phyloP scores from a whole-genome alignment of 2,329 filamentous ascomycete species.

The Penicillium concentricum region DNA sequence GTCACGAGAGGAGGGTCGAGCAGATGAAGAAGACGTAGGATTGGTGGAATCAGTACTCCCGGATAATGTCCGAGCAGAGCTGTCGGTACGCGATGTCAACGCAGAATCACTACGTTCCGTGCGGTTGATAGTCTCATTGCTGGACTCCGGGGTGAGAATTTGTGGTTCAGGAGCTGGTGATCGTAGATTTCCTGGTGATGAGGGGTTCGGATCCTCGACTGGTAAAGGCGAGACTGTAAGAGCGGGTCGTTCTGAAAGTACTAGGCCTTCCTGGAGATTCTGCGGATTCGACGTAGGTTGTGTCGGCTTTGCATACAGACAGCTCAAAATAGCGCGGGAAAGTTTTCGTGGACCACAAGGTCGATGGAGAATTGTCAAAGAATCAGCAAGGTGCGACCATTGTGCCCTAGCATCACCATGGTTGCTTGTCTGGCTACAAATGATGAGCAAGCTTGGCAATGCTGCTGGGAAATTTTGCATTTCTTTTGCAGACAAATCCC shows the following conservation, averaged over 20 bases:
- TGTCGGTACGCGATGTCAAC: background rate
- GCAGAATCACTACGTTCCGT: background rate
- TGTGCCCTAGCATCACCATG: background rate
- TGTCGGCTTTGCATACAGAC: background rate
- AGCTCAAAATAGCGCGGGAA: background rate
- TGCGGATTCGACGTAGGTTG: background rate
- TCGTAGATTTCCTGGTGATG: background rate
- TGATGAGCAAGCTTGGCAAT: background rate
- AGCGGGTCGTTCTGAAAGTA: constrained; percentile 25
- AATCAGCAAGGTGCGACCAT: background rate
- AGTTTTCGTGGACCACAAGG: constrained; percentile 42
- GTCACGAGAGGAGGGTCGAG: background rate
- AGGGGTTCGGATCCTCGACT: background rate
- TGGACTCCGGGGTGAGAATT: background rate
- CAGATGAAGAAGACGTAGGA: background rate
- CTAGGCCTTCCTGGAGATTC: background rate
- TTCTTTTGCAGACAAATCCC: background rate
- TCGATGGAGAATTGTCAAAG: constrained; percentile 7
- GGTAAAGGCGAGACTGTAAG: constrained; percentile 18
- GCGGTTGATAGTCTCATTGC: background rate
- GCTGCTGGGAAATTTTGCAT: background rate
- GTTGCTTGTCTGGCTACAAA: background rate
- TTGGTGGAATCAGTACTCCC: background rate
- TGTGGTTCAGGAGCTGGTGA: background rate
- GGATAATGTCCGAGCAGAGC: too few relatives aligned